These are phyloP conservation scores for Saccharomycopsis microspora DNA, from an alignment of 805 yeast genomes.

Conservation along the genomic window DNA sequence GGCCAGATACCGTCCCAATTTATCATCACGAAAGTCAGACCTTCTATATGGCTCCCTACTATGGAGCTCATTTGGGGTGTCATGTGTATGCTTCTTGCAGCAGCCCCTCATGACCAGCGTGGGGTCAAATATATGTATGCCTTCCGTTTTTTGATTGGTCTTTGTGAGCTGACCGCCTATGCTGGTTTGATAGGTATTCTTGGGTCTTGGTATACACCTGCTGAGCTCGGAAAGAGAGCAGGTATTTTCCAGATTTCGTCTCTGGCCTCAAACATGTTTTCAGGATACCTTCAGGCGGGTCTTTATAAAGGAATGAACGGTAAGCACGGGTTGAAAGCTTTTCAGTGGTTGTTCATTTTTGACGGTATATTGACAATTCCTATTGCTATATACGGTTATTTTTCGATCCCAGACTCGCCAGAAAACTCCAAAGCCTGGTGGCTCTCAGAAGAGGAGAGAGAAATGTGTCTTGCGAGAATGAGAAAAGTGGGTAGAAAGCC, in stretches of 20 bases:
- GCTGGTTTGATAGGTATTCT: slow-evolving; percentile 50
- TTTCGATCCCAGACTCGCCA: slow-evolving; percentile 35
- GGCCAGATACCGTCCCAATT: slow-evolving; percentile 43
- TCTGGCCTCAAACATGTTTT: slow-evolving; percentile 32
- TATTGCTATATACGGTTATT: slow-evolving; percentile 27
- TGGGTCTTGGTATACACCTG: slow-evolving; percentile 43
- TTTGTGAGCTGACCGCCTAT: slow-evolving; percentile 55
- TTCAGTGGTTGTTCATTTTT: slow-evolving; percentile 35
- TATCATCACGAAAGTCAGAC: slow-evolving; percentile 41
- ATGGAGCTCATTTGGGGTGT: neutral
- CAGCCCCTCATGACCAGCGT: slow-evolving; percentile 30
- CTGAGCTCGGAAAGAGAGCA: slow-evolving; percentile 40
- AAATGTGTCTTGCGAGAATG: slow-evolving; percentile 20
- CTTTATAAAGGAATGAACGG: slow-evolving; percentile 29
- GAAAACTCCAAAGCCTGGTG: slow-evolving; percentile 10
- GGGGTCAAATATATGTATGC: slow-evolving; percentile 21
- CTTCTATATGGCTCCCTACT: slow-evolving; percentile 25
- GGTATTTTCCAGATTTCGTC: neutral
- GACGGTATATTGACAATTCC: slow-evolving; percentile 25
- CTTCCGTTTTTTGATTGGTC: slow-evolving; percentile 54
- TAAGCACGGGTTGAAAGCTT: slow-evolving; percentile 29
- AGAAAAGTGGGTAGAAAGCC: slow-evolving; percentile 40
- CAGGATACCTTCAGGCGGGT: slow-evolving; percentile 39
- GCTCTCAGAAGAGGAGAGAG: neutral
- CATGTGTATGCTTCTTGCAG: neutral